Evolutionary conservation across 371 early-diverging fungal species (phyloP), one percentile per base, ranked within the genome.

Genomic region (Mucor irregularis): DNA sequence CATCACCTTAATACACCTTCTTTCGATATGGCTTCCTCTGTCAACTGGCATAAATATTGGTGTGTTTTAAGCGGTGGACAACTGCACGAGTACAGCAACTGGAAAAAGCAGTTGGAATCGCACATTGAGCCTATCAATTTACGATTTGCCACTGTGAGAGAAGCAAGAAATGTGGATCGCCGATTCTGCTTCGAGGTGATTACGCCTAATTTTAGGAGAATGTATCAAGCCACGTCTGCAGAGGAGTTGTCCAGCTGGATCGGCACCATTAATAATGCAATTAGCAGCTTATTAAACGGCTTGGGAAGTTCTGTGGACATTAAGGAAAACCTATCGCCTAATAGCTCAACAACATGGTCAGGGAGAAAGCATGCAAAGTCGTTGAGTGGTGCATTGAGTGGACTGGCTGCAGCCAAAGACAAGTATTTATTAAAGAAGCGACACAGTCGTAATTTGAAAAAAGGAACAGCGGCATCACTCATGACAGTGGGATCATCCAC

Each of bases 161-260:
- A 88, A 46, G 84, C 91, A 25, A 69, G 83, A n/a, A 84, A 86
- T 29, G 76, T 77, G 14, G 85, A 90, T 28, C 79, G 94, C 16
- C 84, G 88, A 1, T 91, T 89, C 54, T 87, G 87, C 17, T 91
- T 91, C 58, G 91, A 91, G 59, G 63, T 91, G 25, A 83, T 91
- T 40, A 83, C 85, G 10, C 84, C 86, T 2, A 78, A 80, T 24
- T 76, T 80, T 43, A 73, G 85, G 16, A 66, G 89, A 28, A 64
- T 85, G 22, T 91, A 90, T 57, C 91, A 91, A 53, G 90, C 91
- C 4, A 88, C 85, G 0, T 86, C 86, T 11, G 69, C 75, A 3
- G 89, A 88, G 38, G 89, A 88, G 31, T 71, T 88, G 71, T 67
- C 69, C 24, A 77, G 73, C 26, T 91, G 91, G 91, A 82, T 91